Evolutionary conservation across 202 grass and related monocot species (phyloP).

Genomic region (Sporobolus alterniflorus): DNA sequence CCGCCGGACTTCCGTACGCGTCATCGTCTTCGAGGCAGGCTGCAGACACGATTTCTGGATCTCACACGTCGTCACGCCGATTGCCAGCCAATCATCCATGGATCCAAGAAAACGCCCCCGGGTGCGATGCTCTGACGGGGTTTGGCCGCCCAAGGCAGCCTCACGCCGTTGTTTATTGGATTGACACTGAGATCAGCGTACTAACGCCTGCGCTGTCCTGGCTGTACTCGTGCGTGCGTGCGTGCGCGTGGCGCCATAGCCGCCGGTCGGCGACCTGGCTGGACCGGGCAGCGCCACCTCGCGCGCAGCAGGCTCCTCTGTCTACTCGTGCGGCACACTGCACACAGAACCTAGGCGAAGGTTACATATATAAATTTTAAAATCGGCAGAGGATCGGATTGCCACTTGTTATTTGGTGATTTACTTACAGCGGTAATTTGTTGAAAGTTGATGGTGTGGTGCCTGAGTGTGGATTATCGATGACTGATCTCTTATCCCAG

Average conservation of each 20-base stretch:
- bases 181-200: slow-evolving; percentile 27
- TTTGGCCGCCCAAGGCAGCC: slow-evolving; percentile 18
- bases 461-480: background rate
- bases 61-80: slow-evolving; percentile 3
- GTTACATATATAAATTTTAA: too few relatives aligned
- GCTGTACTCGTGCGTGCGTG: background rate
- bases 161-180: slow-evolving; percentile 14
- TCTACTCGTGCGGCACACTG: background rate
- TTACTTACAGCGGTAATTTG: background rate
- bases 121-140: slow-evolving; percentile 27
- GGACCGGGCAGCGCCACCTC: background rate
- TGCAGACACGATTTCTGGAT: slow-evolving; percentile 12
- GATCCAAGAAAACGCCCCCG: background rate
- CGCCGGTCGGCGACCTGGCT: background rate
- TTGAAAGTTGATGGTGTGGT: background rate
- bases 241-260: background rate
- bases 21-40: background rate
- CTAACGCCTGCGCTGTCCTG: slow-evolving; percentile 12
- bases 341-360: slow-evolving; percentile 5
- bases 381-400: background rate
- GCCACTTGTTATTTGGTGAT: background rate
- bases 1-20: background rate
- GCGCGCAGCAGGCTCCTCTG: background rate
- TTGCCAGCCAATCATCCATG: slow-evolving; percentile 25
- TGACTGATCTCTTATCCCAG: slow-evolving; percentile 5